Base-by-base conservation (phyloP, 2,329 filamentous ascomycete genomes). In the Dothideomycetes sp. region DNA sequence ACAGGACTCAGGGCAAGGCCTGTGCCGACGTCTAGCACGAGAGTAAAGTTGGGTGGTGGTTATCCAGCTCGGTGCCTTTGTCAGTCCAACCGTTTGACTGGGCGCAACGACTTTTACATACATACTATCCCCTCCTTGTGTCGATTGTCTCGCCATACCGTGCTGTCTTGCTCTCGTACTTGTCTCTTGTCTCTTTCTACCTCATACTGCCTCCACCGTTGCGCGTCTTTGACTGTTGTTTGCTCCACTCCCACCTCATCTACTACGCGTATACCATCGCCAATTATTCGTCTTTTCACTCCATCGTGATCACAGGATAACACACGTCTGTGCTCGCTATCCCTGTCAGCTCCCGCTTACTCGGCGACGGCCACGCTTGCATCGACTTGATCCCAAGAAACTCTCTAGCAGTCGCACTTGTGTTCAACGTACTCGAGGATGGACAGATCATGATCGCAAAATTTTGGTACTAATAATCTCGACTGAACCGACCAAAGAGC, bases 31-130 rank as follows among this genome's bases (percentile, higher is more conserved):
- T 20, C 35, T 28, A 30, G 35, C 10, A 20, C 27, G 19, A 28
- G 18, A 28, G 33, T 27, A 34, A n/a, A n/a, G n/a, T n/a, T n/a
- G n/a, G n/a, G n/a, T n/a, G n/a, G n/a, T n/a, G n/a, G n/a, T n/a
- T n/a, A n/a, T n/a, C n/a, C n/a, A n/a, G n/a, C n/a, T n/a, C n/a
- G n/a, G n/a, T n/a, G n/a, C n/a, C n/a, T n/a, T n/a, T n/a, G 19
- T 27, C 20, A 8, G n/a, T n/a, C 23, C 36, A 24, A 24, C 22
- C 29, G 37, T 40, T 39, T 40, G 22, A 33, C 37, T 28, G 22
- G 19, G 33, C 33, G 33, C 33, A 18, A 27, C 10, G 36, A 39
- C 37, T 33, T 40, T 40, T 39, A 39, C 27, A 25, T 39, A 37
- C 9, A 13, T 24, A 24, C 22, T 24, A 18, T 31, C 35, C 27